phyloP scores from a whole-genome alignment of 805 yeast genomes.

The Jamesozyma gamospora region DNA sequence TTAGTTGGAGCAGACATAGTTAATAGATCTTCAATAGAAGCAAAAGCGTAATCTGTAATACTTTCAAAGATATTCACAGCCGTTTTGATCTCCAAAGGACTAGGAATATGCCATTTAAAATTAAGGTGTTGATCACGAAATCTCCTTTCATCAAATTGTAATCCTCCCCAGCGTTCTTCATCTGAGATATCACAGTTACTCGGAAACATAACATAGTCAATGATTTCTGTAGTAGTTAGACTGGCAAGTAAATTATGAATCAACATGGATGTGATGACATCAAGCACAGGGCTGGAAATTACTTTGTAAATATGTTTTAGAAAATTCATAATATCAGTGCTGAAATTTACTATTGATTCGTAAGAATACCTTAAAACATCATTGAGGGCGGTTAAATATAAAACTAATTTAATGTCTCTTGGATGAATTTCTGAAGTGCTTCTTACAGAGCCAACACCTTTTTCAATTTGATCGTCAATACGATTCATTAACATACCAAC shows the following conservation, averaged over 20 bases:
- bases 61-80: slow-evolving; percentile 51
- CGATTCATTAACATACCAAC: slow-evolving; percentile 28
- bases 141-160: slow-evolving; percentile 46
- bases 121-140: slow-evolving; percentile 39
- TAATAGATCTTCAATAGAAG: slow-evolving; percentile 32
- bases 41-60: slow-evolving; percentile 37
- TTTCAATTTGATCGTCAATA: slow-evolving; percentile 56
- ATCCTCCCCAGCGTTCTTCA: slow-evolving; percentile 65
- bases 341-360: slow-evolving; percentile 34
- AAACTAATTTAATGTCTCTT: slow-evolving; percentile 66
- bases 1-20: slow-evolving; percentile 10
- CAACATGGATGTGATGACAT: slow-evolving; percentile 49
- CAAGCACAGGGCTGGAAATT: slow-evolving; percentile 43
- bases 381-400: slow-evolving; percentile 60
- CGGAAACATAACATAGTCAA: slow-evolving; percentile 45
- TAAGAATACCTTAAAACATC: slow-evolving; percentile 65
- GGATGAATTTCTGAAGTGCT: slow-evolving; percentile 56
- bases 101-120: slow-evolving; percentile 72
- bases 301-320: slow-evolving; percentile 21
- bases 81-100: slow-evolving; percentile 41
- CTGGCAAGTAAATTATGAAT: slow-evolving; percentile 59
- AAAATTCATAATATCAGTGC: slow-evolving; percentile 36
- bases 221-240: slow-evolving; percentile 48
- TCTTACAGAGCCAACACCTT: slow-evolving; percentile 74
- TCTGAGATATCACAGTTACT: slow-evolving; percentile 31